These are phyloP conservation scores for Exobasidium rhododendri DNA, from an alignment of 1,284 basidiomycete genomes.

Conservation along the genomic window DNA sequence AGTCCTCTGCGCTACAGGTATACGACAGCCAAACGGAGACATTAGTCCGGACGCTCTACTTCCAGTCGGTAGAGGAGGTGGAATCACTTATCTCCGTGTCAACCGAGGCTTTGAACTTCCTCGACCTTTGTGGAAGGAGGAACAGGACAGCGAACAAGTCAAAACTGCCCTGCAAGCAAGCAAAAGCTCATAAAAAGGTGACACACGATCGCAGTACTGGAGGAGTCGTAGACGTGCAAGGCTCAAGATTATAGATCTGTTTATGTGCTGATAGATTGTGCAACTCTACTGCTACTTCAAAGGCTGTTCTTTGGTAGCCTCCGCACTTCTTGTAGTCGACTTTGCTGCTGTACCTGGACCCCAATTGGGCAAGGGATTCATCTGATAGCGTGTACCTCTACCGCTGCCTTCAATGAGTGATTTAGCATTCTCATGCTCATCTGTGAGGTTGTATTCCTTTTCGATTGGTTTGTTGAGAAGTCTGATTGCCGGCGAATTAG, in stretches of 20 bases:
- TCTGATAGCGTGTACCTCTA: slow-evolving; percentile 68
- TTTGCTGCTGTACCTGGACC: slow-evolving; percentile 64
- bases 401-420: slow-evolving; percentile 26
- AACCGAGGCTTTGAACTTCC: slow-evolving; percentile 2
- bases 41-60: background rate
- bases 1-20: background rate
- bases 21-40: background rate
- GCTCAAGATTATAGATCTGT: no score
- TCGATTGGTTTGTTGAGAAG: slow-evolving; percentile 62
- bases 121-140: background rate
- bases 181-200: no score
- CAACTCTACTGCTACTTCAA: no score
- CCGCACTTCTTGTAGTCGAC: background rate
- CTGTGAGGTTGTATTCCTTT: slow-evolving; percentile 28
- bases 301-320: background rate
- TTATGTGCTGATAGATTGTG: no score
- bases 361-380: slow-evolving; percentile 87
- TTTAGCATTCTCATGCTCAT: slow-evolving; percentile 21
- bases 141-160: background rate
- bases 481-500: slow-evolving; percentile 59
- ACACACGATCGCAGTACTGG: no score
- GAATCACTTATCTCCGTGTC: slow-evolving; percentile 2
- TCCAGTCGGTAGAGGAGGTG: slow-evolving; percentile 1
- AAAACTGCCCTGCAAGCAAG: background rate
- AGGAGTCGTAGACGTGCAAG: no score